Evolutionary conservation across 306 rosid genomes (phyloP), one percentile per base, ranked within the genome.

Genomic region (Fragaria nilgerrensis): DNA sequence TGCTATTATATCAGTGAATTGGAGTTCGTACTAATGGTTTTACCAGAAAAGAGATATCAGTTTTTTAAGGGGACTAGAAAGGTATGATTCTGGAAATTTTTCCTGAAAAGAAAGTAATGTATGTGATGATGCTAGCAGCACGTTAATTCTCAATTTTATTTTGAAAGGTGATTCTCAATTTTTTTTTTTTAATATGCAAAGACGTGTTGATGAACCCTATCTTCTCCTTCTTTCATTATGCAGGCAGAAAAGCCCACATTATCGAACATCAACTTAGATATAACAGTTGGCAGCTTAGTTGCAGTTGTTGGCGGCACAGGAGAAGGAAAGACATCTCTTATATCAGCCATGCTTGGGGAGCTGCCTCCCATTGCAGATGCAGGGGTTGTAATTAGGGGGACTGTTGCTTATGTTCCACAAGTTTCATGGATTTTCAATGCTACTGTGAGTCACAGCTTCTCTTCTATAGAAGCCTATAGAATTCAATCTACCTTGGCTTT

Each of bases 361-460:
- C 72, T 94, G 15, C 97, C 93, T 78, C 79, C 86, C 47, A 23
- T 89, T 59, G 70, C 81, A 2, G 82, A 85, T 64, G 75, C 90
- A 62, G 62, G 75, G 76, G 87, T 85, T 71, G 82, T 83, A 78
- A 77, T 90, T 41, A 90, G 96, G 85, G 98, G 98, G 65, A 86
- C 90, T 53, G 94, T 90, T 75, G 97, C 97, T 68, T 94, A 92
- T 80, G 98, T 94, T 79, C 97, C 98, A 73, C 98, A 94, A 80
- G 81, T 94, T 88, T 94, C 98, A 56, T 94, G 98, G 98, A 94
- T 94, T 78, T 89, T 89, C 87, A 94, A 94, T 84, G 98, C 96
- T 66, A 87, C 98, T 13, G 98, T 94, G 82, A 92, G 96, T 82
- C 77, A n/a, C 59, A 76, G 36, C 70, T 75, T 82, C 62, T 62